Base-by-base conservation (phyloP, 108 stramenopile species). In the Nannochloropsis gaditana region DNA sequence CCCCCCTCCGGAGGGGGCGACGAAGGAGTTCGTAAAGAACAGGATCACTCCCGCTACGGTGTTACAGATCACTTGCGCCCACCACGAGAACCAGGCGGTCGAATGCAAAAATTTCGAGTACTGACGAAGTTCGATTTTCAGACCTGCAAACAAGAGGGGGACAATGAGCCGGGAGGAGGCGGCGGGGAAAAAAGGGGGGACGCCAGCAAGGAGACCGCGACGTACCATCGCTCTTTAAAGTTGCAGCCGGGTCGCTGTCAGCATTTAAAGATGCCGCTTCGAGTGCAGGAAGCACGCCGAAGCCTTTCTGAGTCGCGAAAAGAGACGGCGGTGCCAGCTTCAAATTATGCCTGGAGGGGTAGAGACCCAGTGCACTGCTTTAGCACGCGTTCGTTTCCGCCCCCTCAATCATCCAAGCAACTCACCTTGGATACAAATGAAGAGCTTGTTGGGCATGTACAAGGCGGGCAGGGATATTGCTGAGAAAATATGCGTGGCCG, bases 41-140 rank as follows among this genome's bases (percentile, higher is more conserved):
- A 96, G 91, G 21, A 93, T 95, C 21, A 94, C 91, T 44, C 93
- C 88, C 44, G 90, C 86, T n/a, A 95, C 88, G 10, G 90, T 90
- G 8, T 94, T 94, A 11, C 95, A 87, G 44, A 96, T 94, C 1
- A 94, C 84, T 87, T 96, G 95, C 11, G 90, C 81, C 95, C 95
- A 96, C 95, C 95, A 96, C 2, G 94, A 93, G 43, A 94, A 83
- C 93, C 94, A 96, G 2, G 92, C 84, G 8, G 59, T 73, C 19
- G 59, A 73, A 73, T 73, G 59, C 59, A 73, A n/a, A n/a, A 73
- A 73, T n/a, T 73, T 73, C 19, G 59, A 73, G 59, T n/a, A 73
- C n/a, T 73, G 59, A 6, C 59, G 59, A 3, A 73, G 59, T 73
- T 73, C 59, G 59, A 73, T 73, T n/a, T 73, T 73, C 15, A 73